Percentiles rank a stretch among this genome's conserved stretches.
These are phyloP conservation scores for Quercus rubra DNA, from an alignment of 306 rosid species.

Conservation along the genomic window DNA sequence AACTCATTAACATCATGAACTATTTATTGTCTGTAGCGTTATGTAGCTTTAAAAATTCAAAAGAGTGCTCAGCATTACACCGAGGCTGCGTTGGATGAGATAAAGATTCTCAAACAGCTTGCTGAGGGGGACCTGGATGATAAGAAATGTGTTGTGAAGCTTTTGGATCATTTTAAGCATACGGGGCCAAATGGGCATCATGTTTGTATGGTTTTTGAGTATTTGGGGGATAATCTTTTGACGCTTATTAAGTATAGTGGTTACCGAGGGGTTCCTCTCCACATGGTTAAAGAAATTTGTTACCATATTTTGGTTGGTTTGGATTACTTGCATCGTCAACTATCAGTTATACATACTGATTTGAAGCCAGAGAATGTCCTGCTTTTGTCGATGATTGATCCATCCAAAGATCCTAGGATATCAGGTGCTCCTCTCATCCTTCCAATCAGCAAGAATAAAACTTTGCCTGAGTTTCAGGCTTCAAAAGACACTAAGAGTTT, in stretches of 20 bases:
- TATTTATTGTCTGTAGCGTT: slow-evolving; percentile 41
- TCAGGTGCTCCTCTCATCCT: slow-evolving; percentile 69
- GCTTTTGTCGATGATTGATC: slow-evolving; percentile 70
- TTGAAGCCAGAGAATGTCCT: slow-evolving; percentile 90
- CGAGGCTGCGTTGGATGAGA: slow-evolving; percentile 96
- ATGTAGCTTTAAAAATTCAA: slow-evolving; percentile 91
- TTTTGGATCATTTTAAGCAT: slow-evolving; percentile 94
- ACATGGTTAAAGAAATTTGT: slow-evolving; percentile 88
- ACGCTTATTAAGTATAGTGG: slow-evolving; percentile 79
- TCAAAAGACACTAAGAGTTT: slow-evolving; percentile 48
- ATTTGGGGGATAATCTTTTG: slow-evolving; percentile 87
- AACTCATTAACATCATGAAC: too few relatives aligned
- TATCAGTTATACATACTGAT: slow-evolving; percentile 92
- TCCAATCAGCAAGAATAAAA: slow-evolving; percentile 53
- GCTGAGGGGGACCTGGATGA: slow-evolving; percentile 85
- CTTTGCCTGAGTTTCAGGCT: slow-evolving; percentile 38
- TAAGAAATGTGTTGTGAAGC: slow-evolving; percentile 91
- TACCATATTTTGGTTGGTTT: slow-evolving; percentile 80
- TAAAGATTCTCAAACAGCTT: slow-evolving; percentile 82
- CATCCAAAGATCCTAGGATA: slow-evolving; percentile 76
- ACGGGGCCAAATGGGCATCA: slow-evolving; percentile 95
- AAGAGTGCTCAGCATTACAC: slow-evolving; percentile 99
- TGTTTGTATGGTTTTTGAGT: slow-evolving; percentile 95
- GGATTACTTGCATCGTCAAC: slow-evolving; percentile 93
- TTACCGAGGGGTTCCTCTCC: slow-evolving; percentile 73